phyloP scores from a whole-genome alignment of 306 rosid genomes.

The Cucurbita pepo region DNA sequence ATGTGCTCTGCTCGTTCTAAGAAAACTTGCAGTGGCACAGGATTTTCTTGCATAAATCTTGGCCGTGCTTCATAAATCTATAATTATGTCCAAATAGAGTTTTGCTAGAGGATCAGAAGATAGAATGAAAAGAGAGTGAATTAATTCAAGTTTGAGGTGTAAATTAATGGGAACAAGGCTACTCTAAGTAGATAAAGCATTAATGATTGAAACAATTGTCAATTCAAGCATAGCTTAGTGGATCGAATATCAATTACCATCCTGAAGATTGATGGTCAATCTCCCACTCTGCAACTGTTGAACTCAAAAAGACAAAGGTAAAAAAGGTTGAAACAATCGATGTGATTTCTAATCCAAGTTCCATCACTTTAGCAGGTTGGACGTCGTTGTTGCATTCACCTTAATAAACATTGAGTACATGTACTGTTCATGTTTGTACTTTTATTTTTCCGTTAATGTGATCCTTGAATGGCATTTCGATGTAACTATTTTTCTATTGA shows the following conservation, averaged over 20 bases:
- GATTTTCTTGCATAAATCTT: background rate
- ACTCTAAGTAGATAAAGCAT: background rate
- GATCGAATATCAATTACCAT: too few species aligned
- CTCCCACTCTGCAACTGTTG: too few species aligned
- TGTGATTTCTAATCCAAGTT: background rate
- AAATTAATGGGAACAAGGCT: background rate
- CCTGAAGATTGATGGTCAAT: too few species aligned
- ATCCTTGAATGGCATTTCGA: background rate
- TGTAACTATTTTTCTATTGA: background rate
- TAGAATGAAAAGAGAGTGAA: background rate
- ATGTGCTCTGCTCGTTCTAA: background rate
- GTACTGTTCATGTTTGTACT: background rate
- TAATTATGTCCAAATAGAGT: background rate
- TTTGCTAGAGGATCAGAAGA: background rate
- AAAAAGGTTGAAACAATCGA: background rate
- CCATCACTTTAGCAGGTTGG: background rate
- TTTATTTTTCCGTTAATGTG: background rate
- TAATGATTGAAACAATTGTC: background rate
- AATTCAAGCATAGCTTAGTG: too few species aligned
- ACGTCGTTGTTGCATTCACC: background rate
- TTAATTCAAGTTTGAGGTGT: background rate
- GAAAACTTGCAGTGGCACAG: background rate
- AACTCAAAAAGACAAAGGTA: too few species aligned
- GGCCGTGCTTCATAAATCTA: background rate
- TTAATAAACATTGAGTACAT: background rate